phyloP scores from a whole-genome alignment of 2,329 filamentous ascomycete species.

The Ascochyta koolunga region DNA sequence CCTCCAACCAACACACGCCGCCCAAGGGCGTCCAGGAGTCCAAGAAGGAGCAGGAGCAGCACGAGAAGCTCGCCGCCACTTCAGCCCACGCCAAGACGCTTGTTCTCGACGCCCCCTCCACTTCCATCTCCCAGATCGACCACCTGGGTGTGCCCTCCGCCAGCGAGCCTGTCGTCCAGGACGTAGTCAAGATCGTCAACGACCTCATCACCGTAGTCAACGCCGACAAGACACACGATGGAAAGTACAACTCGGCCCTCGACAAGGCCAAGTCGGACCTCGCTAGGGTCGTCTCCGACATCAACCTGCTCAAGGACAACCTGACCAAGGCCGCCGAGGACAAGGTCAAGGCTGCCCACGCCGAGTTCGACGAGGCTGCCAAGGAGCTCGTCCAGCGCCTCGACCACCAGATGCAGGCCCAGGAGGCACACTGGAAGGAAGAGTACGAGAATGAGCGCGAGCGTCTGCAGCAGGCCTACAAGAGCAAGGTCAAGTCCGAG shows the following conservation, averaged over 20 bases:
- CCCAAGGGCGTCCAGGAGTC: constrained; percentile 36
- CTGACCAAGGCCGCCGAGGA: constrained; percentile 74
- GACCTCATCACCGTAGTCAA: constrained; percentile 94
- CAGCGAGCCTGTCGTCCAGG: constrained; percentile 86
- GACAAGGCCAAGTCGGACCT: constrained; percentile 86
- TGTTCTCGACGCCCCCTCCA: constrained; percentile 21
- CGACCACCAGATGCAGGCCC: constrained; percentile 78
- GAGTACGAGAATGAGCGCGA: constrained; percentile 90
- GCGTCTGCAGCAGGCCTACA: constrained; percentile 77
- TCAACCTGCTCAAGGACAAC: constrained; percentile 73
- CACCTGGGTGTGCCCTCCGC: constrained; percentile 76
- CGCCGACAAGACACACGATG: constrained; percentile 73
- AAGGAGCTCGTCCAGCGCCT: constrained; percentile 88
- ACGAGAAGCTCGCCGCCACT: constrained; percentile 39
- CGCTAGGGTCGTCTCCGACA: constrained; percentile 76
- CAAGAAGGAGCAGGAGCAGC: constrained; percentile 36
- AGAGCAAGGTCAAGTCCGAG: constrained; percentile 78
- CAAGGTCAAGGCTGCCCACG: constrained; percentile 72
- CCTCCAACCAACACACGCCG: constrained; percentile 21
- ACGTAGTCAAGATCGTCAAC: constrained; percentile 93
- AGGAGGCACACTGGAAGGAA: constrained; percentile 81
- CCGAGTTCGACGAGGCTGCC: constrained; percentile 85
- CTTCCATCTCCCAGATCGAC: constrained; percentile 69
- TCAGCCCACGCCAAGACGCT: constrained; percentile 16
- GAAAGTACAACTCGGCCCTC: constrained; percentile 79